Evolutionary conservation across 192 early-diverging fungal genomes (phyloP).

Genomic region (Backusella parvicylindrica): DNA sequence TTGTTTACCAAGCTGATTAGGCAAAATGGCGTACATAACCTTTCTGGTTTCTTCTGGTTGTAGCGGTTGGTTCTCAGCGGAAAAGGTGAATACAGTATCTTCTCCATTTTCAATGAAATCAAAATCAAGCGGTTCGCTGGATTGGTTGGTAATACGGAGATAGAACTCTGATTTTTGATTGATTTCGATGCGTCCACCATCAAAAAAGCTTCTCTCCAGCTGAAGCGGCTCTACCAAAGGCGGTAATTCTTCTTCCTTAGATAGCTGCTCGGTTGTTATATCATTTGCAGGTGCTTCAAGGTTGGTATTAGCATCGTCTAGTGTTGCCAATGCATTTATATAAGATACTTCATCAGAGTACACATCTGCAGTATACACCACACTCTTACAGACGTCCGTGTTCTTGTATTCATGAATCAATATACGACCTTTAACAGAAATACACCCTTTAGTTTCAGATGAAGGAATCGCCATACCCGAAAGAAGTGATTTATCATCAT

Average conservation of each 20-base stretch:
- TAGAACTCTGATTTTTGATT: constrained; percentile 48
- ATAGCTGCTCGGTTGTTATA: neutral
- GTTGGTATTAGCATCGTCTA: neutral
- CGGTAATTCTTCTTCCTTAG: neutral
- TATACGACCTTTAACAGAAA: constrained; percentile 47
- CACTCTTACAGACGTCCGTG: constrained; percentile 68
- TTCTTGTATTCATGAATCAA: constrained; percentile 84
- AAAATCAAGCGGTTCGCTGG: constrained; percentile 27
- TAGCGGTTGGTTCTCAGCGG: constrained; percentile 34
- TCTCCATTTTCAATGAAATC: constrained; percentile 27
- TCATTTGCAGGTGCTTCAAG: neutral
- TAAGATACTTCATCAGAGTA: constrained; percentile 40
- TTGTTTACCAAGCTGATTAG: constrained; percentile 52
- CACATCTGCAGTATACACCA: constrained; percentile 57
- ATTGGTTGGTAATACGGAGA: constrained; percentile 46
- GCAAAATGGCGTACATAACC: constrained; percentile 51
- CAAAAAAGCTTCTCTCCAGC: constrained; percentile 42
- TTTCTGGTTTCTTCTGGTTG: constrained; percentile 51
- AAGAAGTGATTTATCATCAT: constrained; percentile 10
- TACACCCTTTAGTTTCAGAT: neutral
- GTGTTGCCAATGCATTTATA: constrained; percentile 11
- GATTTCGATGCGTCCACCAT: constrained; percentile 49
- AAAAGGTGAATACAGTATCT: constrained; percentile 31
- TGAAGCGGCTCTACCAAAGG: constrained; percentile 24
- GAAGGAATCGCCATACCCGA: neutral